Percentiles rank a stretch among this genome's conserved stretches.
Evolutionary conservation across 305 asterid species (phyloP).

Genomic region (Ilex paraguariensis): DNA sequence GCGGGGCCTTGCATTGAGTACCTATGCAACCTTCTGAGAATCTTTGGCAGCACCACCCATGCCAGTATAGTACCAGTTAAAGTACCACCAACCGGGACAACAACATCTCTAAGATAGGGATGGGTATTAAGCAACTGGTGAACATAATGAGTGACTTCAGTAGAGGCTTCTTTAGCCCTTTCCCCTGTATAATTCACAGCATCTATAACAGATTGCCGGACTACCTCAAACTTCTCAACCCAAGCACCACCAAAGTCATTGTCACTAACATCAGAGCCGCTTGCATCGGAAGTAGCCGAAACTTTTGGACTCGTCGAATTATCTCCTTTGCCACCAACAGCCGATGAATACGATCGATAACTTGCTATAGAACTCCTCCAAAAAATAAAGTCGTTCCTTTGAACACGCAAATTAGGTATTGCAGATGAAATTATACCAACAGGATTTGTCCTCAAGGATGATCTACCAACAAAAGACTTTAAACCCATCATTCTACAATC

Average conservation of each 20-base stretch:
- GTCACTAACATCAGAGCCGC: conserved; percentile 25
- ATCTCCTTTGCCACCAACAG: conserved; percentile 3
- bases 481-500: not conserved
- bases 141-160: conserved; percentile 49
- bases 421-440: not conserved
- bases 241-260: conserved; percentile 50
- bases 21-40: conserved; percentile 65
- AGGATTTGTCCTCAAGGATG: conserved; percentile 2
- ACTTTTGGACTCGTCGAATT: conserved; percentile 3
- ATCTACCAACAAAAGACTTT: not conserved
- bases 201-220: conserved; percentile 48
- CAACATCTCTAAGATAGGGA: conserved; percentile 78
- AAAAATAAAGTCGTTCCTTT: not conserved
- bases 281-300: conserved; percentile 22
- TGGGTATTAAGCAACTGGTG: conserved; percentile 63
- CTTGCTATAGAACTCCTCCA: not conserved
- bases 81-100: conserved; percentile 80
- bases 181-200: conserved; percentile 43
- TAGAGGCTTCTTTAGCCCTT: conserved; percentile 56
- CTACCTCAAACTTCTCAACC: conserved; percentile 48
- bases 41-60: conserved; percentile 75
- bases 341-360: conserved; percentile 8
- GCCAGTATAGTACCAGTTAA: conserved; percentile 60
- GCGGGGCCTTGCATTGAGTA: conserved; percentile 69
- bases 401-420: not conserved